phyloP scores from a whole-genome alignment of 257 asterid species.

The Echites panduratus region DNA sequence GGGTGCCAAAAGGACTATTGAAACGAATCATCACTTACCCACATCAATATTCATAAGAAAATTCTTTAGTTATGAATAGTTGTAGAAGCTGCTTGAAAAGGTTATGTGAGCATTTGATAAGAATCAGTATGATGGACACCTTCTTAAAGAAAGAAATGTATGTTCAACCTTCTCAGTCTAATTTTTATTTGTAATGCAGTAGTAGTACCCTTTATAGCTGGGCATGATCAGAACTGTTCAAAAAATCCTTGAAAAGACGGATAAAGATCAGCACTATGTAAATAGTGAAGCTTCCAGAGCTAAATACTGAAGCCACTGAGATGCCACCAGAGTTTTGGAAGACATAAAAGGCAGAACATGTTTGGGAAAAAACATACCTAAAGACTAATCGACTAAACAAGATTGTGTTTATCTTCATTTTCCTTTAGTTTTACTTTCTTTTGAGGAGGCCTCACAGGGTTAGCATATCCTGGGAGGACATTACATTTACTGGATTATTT shows the following conservation, averaged over 20 bases:
- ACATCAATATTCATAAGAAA: background rate
- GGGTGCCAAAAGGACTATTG: background rate
- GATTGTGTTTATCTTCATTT: background rate
- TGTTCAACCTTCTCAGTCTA: background rate
- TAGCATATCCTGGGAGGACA: background rate
- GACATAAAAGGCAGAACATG: background rate
- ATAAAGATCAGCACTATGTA: background rate
- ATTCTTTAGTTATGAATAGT: background rate
- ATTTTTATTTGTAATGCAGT: background rate
- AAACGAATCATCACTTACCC: background rate
- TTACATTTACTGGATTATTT: background rate
- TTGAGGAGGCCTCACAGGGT: background rate
- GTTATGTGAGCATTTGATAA: background rate
- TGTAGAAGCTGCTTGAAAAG: background rate
- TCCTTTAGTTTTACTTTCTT: background rate
- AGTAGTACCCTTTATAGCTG: background rate
- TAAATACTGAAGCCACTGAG: no score
- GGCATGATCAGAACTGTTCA: background rate
- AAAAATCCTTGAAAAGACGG: background rate
- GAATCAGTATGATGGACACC: background rate
- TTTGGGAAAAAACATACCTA: background rate
- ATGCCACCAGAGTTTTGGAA: background rate
- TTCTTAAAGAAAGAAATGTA: background rate
- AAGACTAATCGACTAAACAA: background rate
- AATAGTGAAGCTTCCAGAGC: background rate